Evolutionary conservation across 106 monocot genomes (phyloP).

Genomic region (Posidonia australis): DNA sequence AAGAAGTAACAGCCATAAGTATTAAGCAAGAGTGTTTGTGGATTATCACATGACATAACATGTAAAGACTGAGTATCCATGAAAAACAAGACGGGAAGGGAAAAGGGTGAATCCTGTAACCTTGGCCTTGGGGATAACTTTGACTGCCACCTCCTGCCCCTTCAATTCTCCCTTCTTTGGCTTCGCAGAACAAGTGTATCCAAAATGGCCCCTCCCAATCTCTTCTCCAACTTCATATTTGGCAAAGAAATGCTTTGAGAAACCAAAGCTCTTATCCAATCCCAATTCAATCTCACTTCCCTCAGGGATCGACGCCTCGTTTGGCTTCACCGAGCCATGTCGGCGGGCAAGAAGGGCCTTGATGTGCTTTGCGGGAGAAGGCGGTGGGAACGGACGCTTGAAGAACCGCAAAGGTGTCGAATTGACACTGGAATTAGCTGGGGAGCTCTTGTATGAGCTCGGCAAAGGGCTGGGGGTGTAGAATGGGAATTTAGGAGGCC

Average conservation of each 20-base stretch:
- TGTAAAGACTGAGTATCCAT: background rate
- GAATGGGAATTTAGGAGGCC: conserved; percentile 25
- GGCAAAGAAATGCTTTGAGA: conserved; percentile 48
- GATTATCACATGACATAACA: no score
- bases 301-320: conserved; percentile 54
- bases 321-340: conserved; percentile 57
- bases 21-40: no score
- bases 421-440: conserved; percentile 14
- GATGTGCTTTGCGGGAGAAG: conserved; percentile 88
- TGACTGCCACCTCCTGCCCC: conserved; percentile 71
- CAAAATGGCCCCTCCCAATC: conserved; percentile 77
- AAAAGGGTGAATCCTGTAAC: conserved; percentile 9
- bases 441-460: conserved; percentile 29
- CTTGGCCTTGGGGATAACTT: conserved; percentile 81
- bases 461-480: conserved; percentile 36
- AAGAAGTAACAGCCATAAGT: no score
- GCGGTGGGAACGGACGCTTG: conserved; percentile 52
- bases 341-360: conserved; percentile 57
- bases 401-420: conserved; percentile 49
- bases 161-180: conserved; percentile 75
- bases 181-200: conserved; percentile 63
- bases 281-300: conserved; percentile 39
- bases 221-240: conserved; percentile 70
- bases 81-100: background rate
- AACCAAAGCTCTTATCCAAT: conserved; percentile 67